Conservation (phyloP, 169 alveolate species). For the Babesia sp. region DNA sequence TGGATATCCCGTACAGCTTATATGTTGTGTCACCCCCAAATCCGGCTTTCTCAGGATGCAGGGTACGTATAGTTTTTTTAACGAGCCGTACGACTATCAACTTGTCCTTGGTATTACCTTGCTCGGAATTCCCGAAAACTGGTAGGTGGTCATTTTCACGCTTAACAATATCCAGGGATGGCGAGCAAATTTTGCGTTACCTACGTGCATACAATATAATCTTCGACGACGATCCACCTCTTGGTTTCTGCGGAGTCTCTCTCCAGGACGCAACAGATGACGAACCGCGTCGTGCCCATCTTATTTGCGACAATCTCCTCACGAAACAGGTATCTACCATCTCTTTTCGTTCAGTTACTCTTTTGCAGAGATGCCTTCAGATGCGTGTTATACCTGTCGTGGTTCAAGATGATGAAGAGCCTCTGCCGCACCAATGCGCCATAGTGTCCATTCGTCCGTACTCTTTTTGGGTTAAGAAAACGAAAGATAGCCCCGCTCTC, state of each 20-base stretch:
- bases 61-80: conserved; percentile 44
- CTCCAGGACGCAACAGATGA: conserved; percentile 25
- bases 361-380: conserved; percentile 36
- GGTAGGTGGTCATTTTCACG: conserved; percentile 5
- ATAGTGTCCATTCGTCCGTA: conserved; percentile 54
- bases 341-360: not conserved
- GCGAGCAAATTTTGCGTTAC: conserved; percentile 29
- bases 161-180: conserved; percentile 30
- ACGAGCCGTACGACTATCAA: conserved; percentile 66
- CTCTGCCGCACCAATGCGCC: conserved; percentile 29
- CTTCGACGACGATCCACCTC: conserved; percentile 29
- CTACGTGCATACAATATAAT: conserved; percentile 43
- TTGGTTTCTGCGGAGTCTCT: conserved; percentile 29
- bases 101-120: conserved; percentile 62
- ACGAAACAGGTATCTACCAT: conserved; percentile 48
- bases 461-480: conserved; percentile 43
- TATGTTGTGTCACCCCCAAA: no score
- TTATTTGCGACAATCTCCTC: conserved; percentile 46
- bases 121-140: conserved; percentile 52
- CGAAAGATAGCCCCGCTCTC: conserved; percentile 12
- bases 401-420: not conserved
- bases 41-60: conserved; percentile 25
- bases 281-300: conserved; percentile 49
- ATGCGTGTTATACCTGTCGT: conserved; percentile 61
- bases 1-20: no score